A percentile compares a stretch with the other conserved stretches of the same genome.
Conservation (phyloP, 1,284 basidiomycete species). For the Rhodotorula sp. region DNA sequence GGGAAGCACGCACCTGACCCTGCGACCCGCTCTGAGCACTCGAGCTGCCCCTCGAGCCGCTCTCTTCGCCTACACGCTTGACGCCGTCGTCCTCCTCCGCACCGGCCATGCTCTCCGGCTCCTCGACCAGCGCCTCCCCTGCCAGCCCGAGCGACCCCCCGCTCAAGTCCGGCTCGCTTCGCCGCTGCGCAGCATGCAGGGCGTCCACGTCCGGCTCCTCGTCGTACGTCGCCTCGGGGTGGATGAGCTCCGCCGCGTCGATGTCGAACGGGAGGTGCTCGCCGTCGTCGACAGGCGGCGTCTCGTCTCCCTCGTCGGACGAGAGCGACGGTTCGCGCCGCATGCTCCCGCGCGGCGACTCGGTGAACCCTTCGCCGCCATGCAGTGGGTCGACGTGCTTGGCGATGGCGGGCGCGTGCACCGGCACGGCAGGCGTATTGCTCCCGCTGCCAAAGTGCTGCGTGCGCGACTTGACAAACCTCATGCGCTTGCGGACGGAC, state of each 20-base stretch:
- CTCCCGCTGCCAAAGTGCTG: not conserved
- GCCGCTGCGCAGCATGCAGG: not conserved
- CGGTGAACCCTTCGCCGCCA: not conserved
- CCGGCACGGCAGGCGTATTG: not conserved
- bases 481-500: conserved; percentile 11
- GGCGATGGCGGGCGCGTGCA: not conserved
- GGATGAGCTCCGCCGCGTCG: conserved; percentile 3
- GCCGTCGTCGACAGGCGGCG: not conserved
- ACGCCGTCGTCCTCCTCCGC: not conserved
- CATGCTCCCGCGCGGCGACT: not conserved
- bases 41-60: not conserved
- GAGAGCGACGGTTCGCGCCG: too few relatives aligned
- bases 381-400: not conserved
- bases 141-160: not conserved
- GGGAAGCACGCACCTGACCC: not conserved
- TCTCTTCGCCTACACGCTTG: not conserved
- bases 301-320: not conserved
- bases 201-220: not conserved
- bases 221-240: not conserved
- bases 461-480: conserved; percentile 9
- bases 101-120: not conserved
- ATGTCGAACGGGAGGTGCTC: conserved; percentile 15
- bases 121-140: not conserved
- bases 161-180: not conserved
- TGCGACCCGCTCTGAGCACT: too few relatives aligned